Percentiles rank a stretch among this genome's conserved stretches.
Conservation (phyloP, 129 eudicot genomes). For the Chrysanthemum seticuspe region DNA sequence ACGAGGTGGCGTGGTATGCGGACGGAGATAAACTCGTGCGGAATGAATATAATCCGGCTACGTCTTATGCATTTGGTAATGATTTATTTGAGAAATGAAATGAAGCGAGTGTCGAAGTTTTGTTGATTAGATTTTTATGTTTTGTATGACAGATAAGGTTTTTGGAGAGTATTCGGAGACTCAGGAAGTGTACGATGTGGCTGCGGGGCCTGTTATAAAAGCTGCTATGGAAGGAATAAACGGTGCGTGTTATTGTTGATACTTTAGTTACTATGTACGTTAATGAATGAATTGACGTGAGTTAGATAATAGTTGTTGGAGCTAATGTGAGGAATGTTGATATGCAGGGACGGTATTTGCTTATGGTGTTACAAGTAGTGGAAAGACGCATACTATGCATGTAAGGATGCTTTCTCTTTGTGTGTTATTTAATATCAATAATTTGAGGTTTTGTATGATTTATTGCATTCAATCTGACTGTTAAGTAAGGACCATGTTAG, state of each 20-base stretch:
- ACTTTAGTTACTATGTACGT: neutral
- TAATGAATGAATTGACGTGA: neutral
- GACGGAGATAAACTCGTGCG: conserved; percentile 88
- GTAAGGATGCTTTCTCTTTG: conserved; percentile 47
- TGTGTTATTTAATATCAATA: conserved; percentile 7
- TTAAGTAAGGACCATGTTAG: conserved; percentile 3
- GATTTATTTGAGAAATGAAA: neutral
- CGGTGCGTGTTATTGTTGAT: conserved; percentile 45
- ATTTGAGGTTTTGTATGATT: neutral
- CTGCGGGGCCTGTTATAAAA: conserved; percentile 91
- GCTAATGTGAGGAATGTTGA: conserved; percentile 24
- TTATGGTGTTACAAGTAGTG: no score
- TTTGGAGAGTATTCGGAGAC: conserved; percentile 79
- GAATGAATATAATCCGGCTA: conserved; percentile 80
- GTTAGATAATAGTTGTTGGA: neutral
- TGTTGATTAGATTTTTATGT: conserved; percentile 10
- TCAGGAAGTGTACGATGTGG: conserved; percentile 92
- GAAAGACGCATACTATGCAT: no score
- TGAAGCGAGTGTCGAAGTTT: neutral
- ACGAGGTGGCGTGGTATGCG: conserved; percentile 90
- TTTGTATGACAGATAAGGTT: conserved; percentile 61
- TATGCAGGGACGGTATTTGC: no score
- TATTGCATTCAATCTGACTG: conserved; percentile 12
- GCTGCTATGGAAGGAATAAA: conserved; percentile 99
- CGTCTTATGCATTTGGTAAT: conserved; percentile 86